A percentile compares a stretch with the other conserved stretches of the same genome.
Evolutionary conservation across 2,329 filamentous ascomycete species (phyloP).

Genomic region (Diaporthe destruens): DNA sequence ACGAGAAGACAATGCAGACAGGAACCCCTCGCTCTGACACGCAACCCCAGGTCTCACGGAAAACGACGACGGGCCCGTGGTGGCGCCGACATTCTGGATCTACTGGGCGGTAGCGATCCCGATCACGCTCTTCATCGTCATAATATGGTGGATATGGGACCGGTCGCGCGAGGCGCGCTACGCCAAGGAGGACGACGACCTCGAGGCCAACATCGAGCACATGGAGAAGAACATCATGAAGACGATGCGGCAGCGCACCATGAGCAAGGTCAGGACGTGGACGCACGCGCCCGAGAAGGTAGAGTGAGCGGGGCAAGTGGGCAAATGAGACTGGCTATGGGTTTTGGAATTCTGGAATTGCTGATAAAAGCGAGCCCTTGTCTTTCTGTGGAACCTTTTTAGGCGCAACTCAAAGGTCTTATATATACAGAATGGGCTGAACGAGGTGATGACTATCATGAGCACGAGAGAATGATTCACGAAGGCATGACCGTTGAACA

Average conservation of each 20-base stretch:
- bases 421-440: conserved; percentile 13
- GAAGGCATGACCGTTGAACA: conserved; percentile 17
- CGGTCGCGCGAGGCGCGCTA: conserved; percentile 62
- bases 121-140: conserved; percentile 67
- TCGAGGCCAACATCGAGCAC: conserved; percentile 66
- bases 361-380: conserved; percentile 13
- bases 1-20: not conserved
- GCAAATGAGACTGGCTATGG: not conserved
- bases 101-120: conserved; percentile 74
- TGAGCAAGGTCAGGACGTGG: conserved; percentile 69
- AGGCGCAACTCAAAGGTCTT: conserved; percentile 2
- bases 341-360: not conserved
- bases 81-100: conserved; percentile 69
- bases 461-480: conserved; percentile 32
- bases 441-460: conserved; percentile 27
- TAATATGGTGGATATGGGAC: conserved; percentile 68
- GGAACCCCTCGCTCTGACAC: not conserved
- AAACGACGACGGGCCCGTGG: conserved; percentile 53
- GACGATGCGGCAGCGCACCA: conserved; percentile 67
- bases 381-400: not conserved
- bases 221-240: conserved; percentile 71
- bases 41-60: conserved; percentile 11
- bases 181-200: conserved; percentile 61
- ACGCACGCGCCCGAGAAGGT: conserved; percentile 48
- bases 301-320: conserved; percentile 2